Base-by-base conservation (phyloP, 441 rosid species). In the Populus trichocarpa region DNA sequence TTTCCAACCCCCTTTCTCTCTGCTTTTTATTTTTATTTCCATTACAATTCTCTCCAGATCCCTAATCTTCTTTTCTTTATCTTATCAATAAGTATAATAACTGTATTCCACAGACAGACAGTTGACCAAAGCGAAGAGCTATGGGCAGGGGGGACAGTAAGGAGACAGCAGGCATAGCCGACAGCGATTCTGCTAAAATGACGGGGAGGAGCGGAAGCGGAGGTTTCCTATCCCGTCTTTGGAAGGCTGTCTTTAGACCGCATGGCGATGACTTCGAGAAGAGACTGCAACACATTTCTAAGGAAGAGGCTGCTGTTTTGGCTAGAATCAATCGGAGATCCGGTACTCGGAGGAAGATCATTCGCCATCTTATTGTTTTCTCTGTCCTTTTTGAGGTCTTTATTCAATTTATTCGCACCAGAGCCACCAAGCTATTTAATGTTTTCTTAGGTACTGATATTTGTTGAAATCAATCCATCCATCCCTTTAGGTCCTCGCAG, bases 181-280 rank as follows among this genome's bases (percentile, higher is more conserved):
- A 40, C 13, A 40, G 14, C 14, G 46, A 11, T 40, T 40, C 46
- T 40, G 46, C 11, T 40, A 40, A 76, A 36, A 86, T 81, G 88
- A 91, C 84, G 85, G 81, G 75, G 33, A 40, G 12, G 46, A 87
- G 81, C 76, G 95, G 97, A 13, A 11, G 14, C 4, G 46, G 46
- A 40, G 46, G 46, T 1, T 40, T 93, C 30, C 73, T 94, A 28
- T 88, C 93, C 28, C 90, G 97, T 42, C 68, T 94, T 23, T 93
- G 97, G 97, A 89, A 88, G 53, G 88, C 88, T n/a, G 75, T 94
- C 42, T 91, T 91, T 77, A 85, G 93, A 69, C 74, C 77, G 13
- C 84, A 82, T 30, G 85, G 90, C 4, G 93, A 94, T 38, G 93
- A 92, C 85, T 90, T 94, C 71, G 97, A 95, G 92, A 93, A 92